Evolutionary conservation across 495 filamentous ascomycete genomes (phyloP).

Genomic region (Trichocladium antarcticum): DNA sequence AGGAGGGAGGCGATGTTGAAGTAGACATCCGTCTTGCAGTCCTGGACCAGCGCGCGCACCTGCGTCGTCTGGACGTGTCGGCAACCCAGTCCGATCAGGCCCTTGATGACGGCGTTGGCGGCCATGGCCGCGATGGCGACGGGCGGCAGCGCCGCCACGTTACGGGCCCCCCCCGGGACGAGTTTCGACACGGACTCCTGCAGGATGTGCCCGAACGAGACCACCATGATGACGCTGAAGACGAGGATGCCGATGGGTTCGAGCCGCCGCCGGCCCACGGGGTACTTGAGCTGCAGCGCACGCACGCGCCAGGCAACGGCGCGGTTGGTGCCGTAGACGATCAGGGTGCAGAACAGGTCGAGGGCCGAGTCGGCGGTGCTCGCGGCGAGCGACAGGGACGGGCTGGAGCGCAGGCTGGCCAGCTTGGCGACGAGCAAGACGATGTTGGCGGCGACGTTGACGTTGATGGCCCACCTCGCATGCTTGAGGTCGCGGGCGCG

Average conservation of each 20-base stretch:
- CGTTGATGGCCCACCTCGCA: conserved; percentile 44
- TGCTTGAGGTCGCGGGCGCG: conserved; percentile 27
- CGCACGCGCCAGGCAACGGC: conserved; percentile 35
- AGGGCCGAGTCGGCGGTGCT: conserved; percentile 38
- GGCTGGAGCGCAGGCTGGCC: conserved; percentile 29
- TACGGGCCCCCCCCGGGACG: conserved; percentile 25
- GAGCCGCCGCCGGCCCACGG: conserved; percentile 36
- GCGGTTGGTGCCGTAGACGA: conserved; percentile 38
- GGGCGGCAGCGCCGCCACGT: conserved; percentile 20
- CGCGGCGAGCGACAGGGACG: conserved; percentile 39
- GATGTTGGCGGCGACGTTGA: conserved; percentile 41
- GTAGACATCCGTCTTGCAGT: conserved; percentile 41
- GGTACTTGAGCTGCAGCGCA: conserved; percentile 31
- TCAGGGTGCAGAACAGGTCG: conserved; percentile 40
- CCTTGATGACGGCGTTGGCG: conserved; percentile 36
- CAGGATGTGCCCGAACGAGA: conserved; percentile 40
- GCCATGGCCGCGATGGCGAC: conserved; percentile 35
- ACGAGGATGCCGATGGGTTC: conserved; percentile 43
- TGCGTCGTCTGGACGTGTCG: conserved; percentile 39
- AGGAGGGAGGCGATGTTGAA: conserved; percentile 42
- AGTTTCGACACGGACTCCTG: conserved; percentile 38
- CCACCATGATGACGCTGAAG: conserved; percentile 43
- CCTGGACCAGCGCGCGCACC: conserved; percentile 41
- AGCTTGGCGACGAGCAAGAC: conserved; percentile 34
- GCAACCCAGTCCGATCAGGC: conserved; percentile 37